Conservation (phyloP, 2,329 filamentous ascomycete genomes). For the Alternaria conjuncta region DNA sequence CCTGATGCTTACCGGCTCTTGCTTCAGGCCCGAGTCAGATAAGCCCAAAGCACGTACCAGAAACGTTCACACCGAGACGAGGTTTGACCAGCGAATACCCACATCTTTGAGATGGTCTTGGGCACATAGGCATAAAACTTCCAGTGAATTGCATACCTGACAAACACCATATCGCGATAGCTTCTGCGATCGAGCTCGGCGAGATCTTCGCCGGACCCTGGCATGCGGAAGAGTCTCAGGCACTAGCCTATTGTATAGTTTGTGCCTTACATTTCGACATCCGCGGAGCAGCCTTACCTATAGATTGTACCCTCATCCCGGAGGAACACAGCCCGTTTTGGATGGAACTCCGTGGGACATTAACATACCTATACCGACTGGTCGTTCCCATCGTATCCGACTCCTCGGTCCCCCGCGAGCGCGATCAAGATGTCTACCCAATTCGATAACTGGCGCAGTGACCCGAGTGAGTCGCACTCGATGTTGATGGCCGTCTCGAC, state of each 20-base stretch:
- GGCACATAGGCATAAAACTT: not conserved
- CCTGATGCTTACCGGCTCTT: not conserved
- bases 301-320: not conserved
- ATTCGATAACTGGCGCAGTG: constrained; percentile 2
- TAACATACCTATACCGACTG: not conserved
- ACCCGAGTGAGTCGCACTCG: constrained; percentile 4
- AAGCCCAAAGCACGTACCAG: not conserved
- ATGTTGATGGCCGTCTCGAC: not conserved
- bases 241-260: not conserved
- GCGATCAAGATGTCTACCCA: constrained; percentile 2
- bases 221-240: not conserved
- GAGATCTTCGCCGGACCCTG: not conserved
- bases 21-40: not conserved
- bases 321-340: not conserved
- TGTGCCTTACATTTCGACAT: not conserved
- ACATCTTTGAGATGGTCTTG: not conserved
- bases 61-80: not conserved
- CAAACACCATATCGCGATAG: not conserved
- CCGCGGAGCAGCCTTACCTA: not conserved
- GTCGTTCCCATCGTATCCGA: not conserved
- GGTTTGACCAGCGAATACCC: not conserved
- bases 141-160: not conserved
- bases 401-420: not conserved
- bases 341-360: not conserved
- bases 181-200: not conserved